Evolutionary conservation across 2,329 filamentous ascomycete species (phyloP).

Genomic region (Lachnellula willkommii): DNA sequence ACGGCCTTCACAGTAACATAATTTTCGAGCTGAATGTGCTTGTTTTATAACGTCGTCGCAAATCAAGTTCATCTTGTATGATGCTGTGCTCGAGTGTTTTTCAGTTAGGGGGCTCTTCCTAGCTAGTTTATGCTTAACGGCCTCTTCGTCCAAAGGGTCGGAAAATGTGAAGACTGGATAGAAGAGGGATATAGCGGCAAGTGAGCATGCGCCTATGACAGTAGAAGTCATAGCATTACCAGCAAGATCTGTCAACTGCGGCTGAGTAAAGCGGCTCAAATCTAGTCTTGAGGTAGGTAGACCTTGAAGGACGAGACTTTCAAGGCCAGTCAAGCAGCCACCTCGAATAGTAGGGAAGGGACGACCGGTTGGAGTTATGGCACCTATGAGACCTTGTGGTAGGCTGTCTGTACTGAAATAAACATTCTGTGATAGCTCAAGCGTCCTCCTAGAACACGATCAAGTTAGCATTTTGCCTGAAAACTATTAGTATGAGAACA

Average conservation of each 20-base stretch:
- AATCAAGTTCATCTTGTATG: constrained; percentile 11
- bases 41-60: constrained; percentile 10
- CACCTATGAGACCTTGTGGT: constrained; percentile 55
- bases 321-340: constrained; percentile 55
- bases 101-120: not conserved
- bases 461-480: constrained; percentile 10
- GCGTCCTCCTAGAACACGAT: constrained; percentile 38
- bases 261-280: constrained; percentile 57
- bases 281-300: constrained; percentile 58
- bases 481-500: not conserved
- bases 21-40: constrained; percentile 34
- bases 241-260: constrained; percentile 62
- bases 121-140: not conserved
- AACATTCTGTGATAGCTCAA: constrained; percentile 69
- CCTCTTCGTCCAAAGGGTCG: not conserved
- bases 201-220: constrained; percentile 59
- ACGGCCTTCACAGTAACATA: constrained; percentile 55
- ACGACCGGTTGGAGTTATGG: constrained; percentile 62
- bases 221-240: constrained; percentile 78
- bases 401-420: constrained; percentile 49
- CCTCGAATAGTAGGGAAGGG: constrained; percentile 57
- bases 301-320: constrained; percentile 63
- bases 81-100: not conserved
- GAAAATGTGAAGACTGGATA: constrained; percentile 3
- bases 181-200: constrained; percentile 49